Base-by-base conservation (phyloP, 2,329 filamentous ascomycete species). In the Teratosphaeria nubilosa region DNA sequence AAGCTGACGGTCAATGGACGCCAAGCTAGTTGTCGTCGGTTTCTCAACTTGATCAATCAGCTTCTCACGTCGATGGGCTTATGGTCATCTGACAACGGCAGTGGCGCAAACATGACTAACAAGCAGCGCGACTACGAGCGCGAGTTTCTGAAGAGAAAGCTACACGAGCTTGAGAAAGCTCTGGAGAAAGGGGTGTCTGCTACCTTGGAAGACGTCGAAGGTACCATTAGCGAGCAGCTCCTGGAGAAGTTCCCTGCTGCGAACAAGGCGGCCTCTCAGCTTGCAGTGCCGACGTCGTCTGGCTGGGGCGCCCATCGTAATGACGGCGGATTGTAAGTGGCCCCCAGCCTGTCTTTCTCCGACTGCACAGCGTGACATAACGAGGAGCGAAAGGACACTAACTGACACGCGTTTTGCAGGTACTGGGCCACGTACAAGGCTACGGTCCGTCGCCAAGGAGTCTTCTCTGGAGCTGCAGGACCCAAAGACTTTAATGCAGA, bases 401-500 rank as follows among this genome's bases (percentile, higher is more conserved):
- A 30, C 50, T 52, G 27, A 52, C 50, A 16, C 11, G 20, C 22
- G 5, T 2, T 25, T 24, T 25, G 27, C 50, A 52, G 50, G 13
- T 63, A 67, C 34, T 85, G 73, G 71, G 27, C 70, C 1, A 84
- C 82, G 0, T 86, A 85, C 63, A 81, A 78, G 67, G 83, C 83
- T 10, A 75, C 80, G 2, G 79, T 79, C 55, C 73, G 79, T 48
- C 75, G 81, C 51, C 64, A 76, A 56, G 82, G 80, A 5, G 73
- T 75, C 2, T 83, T 71, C 24, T 41, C 37, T 25, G 76, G 75
- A 55, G 45, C 59, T 5, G 65, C 69, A 32, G 76, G 76, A 27
- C 59, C 63, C 7, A 73, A 72, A 55, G 73, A 77, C 59, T 76
- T 76, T 65, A 76, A 77, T 58, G 62, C 63, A 0, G 69, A 77